phyloP scores from a whole-genome alignment of 129 eudicot species.

The carrot (Daucus carota) region DNA sequence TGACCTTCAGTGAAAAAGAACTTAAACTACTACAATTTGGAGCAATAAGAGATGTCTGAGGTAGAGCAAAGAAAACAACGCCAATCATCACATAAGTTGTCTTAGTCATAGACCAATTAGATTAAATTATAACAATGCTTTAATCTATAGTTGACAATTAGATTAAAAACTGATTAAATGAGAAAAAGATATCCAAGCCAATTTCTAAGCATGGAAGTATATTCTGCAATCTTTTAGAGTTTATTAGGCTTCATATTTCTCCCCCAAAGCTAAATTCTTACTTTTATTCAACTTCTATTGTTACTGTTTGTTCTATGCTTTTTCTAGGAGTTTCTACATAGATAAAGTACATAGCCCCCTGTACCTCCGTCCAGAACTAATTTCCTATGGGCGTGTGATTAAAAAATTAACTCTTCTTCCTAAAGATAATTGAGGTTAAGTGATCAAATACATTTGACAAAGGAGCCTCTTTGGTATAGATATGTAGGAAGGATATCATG shows the following conservation, averaged over 20 bases:
- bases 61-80: too few relatives aligned
- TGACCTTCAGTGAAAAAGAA: too few relatives aligned
- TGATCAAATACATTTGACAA: not conserved
- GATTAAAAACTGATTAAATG: too few relatives aligned
- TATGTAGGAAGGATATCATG: not conserved
- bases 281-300: not conserved
- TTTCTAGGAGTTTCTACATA: too few relatives aligned
- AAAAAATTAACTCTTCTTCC: constrained; percentile 1
- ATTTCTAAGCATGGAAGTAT: not conserved
- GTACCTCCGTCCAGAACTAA: not conserved
- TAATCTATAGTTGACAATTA: too few relatives aligned
- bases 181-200: not conserved
- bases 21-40: too few relatives aligned
- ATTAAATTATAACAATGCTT: too few relatives aligned
- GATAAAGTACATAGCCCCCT: too few relatives aligned
- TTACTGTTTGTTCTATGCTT: not conserved
- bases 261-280: not conserved
- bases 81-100: too few relatives aligned
- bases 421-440: not conserved
- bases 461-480: not conserved
- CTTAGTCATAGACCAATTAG: too few relatives aligned
- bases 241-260: not conserved
- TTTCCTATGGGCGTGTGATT: too few relatives aligned
- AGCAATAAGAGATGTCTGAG: too few relatives aligned
- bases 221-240: not conserved